phyloP scores from a whole-genome alignment of 495 filamentous ascomycete species.

The Podospora australis region DNA sequence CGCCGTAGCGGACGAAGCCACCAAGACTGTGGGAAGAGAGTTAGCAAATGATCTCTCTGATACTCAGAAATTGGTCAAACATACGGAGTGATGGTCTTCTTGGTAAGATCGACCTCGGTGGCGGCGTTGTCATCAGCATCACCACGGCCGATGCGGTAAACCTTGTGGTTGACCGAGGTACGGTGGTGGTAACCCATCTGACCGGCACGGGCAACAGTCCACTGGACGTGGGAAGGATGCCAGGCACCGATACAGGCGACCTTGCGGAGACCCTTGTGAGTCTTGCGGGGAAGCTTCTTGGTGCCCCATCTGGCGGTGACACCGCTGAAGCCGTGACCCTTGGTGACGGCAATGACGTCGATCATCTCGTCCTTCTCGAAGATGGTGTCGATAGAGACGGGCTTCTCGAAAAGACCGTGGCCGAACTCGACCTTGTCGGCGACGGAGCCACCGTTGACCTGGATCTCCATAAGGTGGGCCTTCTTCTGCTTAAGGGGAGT shows the following conservation, averaged over 20 bases:
- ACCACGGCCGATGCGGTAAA: constrained; percentile 96
- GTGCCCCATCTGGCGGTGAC: constrained; percentile 98
- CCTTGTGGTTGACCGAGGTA: constrained; percentile 99
- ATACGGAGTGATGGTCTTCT: constrained; percentile 99
- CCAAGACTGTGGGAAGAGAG: constrained; percentile 61
- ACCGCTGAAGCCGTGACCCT: constrained; percentile 97
- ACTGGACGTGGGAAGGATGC: constrained; percentile 99
- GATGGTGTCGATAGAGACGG: constrained; percentile 82
- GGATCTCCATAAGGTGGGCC: constrained; percentile 99
- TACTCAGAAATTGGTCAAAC: constrained; percentile 32
- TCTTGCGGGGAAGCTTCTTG: constrained; percentile 99
- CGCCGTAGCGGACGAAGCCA: constrained; percentile 98
- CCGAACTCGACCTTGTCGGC: constrained; percentile 95
- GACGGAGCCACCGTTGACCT: constrained; percentile 95
- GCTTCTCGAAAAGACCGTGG: constrained; percentile 95
- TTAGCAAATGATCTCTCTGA: constrained; percentile 8
- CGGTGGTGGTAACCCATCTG: constrained; percentile 99
- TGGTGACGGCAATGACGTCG: constrained; percentile 98
- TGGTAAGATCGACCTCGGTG: constrained; percentile 93
- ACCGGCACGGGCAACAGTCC: constrained; percentile 99
- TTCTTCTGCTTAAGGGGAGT: constrained; percentile 99
- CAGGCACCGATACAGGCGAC: constrained; percentile 99
- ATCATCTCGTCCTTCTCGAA: constrained; percentile 99
- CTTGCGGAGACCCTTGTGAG: constrained; percentile 99
- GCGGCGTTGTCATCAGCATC: constrained; percentile 82